Evolutionary conservation across 75 land plant species (phyloP).

Genomic region (Pinus tabuliformis): DNA sequence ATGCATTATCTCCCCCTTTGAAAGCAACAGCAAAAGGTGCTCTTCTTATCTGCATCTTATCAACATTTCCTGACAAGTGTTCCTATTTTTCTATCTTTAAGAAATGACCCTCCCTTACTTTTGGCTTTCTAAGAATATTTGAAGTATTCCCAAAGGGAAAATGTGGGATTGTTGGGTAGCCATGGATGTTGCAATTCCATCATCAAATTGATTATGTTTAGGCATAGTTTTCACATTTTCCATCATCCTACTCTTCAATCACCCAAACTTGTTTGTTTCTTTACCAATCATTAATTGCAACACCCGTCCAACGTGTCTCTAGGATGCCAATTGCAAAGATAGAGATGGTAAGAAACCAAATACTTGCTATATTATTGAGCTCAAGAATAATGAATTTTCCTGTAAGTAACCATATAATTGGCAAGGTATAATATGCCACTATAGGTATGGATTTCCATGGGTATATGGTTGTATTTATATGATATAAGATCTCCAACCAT

Average conservation of each 20-base stretch:
- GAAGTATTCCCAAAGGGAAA: not conserved
- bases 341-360: conserved; percentile 61
- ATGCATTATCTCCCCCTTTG: too few species aligned
- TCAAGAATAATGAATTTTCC: conserved; percentile 52
- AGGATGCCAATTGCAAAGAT: conserved; percentile 58
- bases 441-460: conserved; percentile 81
- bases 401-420: conserved; percentile 30
- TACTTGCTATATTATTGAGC: conserved; percentile 67
- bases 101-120: conserved; percentile 50
- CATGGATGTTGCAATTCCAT: too few species aligned
- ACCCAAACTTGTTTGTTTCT: conserved; percentile 77
- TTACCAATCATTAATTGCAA: conserved; percentile 71
- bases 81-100: too few species aligned
- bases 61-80: too few species aligned
- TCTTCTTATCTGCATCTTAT: too few species aligned
- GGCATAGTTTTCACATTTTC: too few species aligned
- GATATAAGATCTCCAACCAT: conserved; percentile 64
- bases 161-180: too few species aligned
- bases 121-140: conserved; percentile 67
- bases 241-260: conserved; percentile 32
- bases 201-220: too few species aligned
- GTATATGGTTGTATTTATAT: conserved; percentile 70
- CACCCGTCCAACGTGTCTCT: conserved; percentile 71
- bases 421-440: conserved; percentile 73
- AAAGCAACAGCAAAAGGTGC: too few species aligned